Conservation (phyloP, 176 grass and related monocot species). For the Aegilops umbellulata region DNA sequence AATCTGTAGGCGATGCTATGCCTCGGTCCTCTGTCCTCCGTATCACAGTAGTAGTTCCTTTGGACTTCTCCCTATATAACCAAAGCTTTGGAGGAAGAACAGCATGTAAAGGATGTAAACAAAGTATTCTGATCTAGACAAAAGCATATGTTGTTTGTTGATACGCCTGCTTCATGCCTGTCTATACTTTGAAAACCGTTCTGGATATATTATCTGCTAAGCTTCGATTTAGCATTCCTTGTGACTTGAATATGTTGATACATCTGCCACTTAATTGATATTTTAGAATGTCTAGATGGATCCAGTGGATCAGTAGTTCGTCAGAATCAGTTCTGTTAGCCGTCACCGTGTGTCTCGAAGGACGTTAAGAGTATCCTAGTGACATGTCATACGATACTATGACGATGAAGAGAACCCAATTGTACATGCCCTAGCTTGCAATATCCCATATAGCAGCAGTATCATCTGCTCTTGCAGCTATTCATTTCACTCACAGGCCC, state of each 20-base stretch:
- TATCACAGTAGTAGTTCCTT: conserved; percentile 34
- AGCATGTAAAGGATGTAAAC: conserved; percentile 61
- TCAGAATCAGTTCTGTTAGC: too few relatives aligned
- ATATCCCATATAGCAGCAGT: neutral
- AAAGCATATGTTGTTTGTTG: conserved; percentile 36
- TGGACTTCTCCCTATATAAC: conserved; percentile 29
- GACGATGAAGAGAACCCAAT: neutral
- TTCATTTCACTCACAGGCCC: neutral
- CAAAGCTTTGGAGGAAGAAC: conserved; percentile 35
- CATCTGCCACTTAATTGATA: too few relatives aligned
- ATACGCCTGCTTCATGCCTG: neutral
- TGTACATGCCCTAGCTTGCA: neutral
- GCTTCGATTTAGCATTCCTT: neutral
- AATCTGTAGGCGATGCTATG: neutral
- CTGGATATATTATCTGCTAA: neutral
- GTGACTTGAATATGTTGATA: neutral
- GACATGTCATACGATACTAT: neutral
- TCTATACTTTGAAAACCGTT: neutral
- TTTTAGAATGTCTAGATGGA: neutral
- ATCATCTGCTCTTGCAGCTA: neutral
- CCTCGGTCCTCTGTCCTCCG: neutral
- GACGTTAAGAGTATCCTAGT: neutral
- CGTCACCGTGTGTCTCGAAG: too few relatives aligned
- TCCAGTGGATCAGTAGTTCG: neutral
- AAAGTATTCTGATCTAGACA: conserved; percentile 33